Conservation (phyloP, 2,329 filamentous ascomycete species). For the Blastomyces gilchristii region DNA sequence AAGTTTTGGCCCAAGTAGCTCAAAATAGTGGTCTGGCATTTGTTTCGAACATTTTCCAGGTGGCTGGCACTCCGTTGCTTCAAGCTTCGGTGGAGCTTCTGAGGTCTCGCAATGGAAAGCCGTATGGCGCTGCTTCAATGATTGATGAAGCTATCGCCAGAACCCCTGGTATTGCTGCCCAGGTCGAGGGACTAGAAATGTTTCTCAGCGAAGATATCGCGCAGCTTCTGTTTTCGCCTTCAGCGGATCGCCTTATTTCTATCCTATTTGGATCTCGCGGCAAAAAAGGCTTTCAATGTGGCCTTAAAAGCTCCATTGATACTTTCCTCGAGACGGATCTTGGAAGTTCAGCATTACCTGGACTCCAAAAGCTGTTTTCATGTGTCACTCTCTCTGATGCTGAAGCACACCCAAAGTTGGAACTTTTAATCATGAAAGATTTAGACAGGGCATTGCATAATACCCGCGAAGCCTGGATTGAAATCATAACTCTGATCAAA, state of each 20-base stretch:
- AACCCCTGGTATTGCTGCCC: constrained; percentile 33
- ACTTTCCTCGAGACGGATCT: constrained; percentile 26
- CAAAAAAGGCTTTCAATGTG: constrained; percentile 31
- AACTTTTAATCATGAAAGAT: constrained; percentile 27
- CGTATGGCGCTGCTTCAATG: constrained; percentile 53
- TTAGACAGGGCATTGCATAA: constrained; percentile 29
- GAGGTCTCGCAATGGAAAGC: constrained; percentile 50
- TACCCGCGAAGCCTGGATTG: constrained; percentile 29
- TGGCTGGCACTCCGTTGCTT: constrained; percentile 32
- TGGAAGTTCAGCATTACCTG: constrained; percentile 24
- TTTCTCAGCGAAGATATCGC: constrained; percentile 50
- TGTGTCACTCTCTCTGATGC: constrained; percentile 30
- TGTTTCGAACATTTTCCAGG: constrained; percentile 28
- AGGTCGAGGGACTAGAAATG: constrained; percentile 35
- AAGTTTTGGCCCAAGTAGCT: constrained; percentile 24
- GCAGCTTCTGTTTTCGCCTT: constrained; percentile 56
- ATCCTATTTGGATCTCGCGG: constrained; percentile 50
- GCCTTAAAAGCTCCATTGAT: constrained; percentile 30
- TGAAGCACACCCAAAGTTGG: constrained; percentile 26
- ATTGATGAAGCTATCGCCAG: constrained; percentile 44
- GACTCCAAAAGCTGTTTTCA: constrained; percentile 32
- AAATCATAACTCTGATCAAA: constrained; percentile 30
- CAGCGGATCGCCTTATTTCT: constrained; percentile 54
- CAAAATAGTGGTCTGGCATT: constrained; percentile 19
- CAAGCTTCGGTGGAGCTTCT: constrained; percentile 42